phyloP scores from a whole-genome alignment of 2,329 filamentous ascomycete genomes.

The Mollisia scopiformis region DNA sequence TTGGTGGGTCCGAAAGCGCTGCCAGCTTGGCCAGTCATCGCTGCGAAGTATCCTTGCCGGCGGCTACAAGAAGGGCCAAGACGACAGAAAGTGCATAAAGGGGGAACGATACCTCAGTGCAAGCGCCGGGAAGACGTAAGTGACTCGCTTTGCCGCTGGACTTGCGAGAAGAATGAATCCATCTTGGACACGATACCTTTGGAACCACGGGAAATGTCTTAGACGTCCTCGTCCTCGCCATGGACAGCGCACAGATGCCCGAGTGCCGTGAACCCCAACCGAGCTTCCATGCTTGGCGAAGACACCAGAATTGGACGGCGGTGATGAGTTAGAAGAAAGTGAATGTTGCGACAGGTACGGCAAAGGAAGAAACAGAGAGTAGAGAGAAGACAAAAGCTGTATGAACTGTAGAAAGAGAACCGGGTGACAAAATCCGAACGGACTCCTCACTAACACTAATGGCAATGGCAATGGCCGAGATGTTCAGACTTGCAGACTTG shows the following conservation, averaged over 20 bases:
- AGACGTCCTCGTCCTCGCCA: not conserved
- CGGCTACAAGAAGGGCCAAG: conserved; percentile 13
- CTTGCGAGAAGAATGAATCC: not conserved
- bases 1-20: conserved; percentile 24
- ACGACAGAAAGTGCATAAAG: not conserved
- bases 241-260: not conserved
- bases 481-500: not conserved
- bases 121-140: not conserved
- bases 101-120: not conserved
- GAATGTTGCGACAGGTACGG: not conserved
- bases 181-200: not conserved
- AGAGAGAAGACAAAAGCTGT: not conserved
- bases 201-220: not conserved
- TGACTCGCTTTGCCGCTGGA: not conserved
- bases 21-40: conserved; percentile 17
- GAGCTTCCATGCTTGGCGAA: not conserved
- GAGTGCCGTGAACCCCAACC: not conserved
- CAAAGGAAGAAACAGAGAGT: not conserved
- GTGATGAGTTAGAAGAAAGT: not conserved
- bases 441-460: too few relatives aligned
- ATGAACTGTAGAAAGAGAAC: too few relatives aligned
- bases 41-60: conserved; percentile 8
- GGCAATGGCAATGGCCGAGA: not conserved
- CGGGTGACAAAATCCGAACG: too few relatives aligned
- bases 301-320: not conserved